Base-by-base conservation (phyloP, 2,329 filamentous ascomycete species). In the Leptographium procerum region DNA sequence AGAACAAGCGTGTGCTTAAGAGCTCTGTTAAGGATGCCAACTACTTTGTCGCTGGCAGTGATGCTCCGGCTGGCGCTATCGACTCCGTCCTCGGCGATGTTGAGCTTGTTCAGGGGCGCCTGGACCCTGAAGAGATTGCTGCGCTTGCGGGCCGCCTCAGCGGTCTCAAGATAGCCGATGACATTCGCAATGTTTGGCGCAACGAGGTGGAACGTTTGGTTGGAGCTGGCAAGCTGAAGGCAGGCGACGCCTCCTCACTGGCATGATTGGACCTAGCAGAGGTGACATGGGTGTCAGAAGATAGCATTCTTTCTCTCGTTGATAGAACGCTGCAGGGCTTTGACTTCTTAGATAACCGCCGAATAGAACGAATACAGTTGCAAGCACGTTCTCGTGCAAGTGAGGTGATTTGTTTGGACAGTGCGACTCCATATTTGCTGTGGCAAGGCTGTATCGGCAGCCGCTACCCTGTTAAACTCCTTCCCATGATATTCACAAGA, bases 1-100 rank as follows among this genome's bases (percentile, higher is more conserved):
- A 99, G 88, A 99, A 99, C 84, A 96, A 96, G 84, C 90, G 94
- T 79, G 88, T 97, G 53, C 85, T 99, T 67, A 91, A 95, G 74
- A 86, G 84, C 62, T 91, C 89, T 64, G 88, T 92, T 75, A 99
- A 99, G 82, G 94, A 99, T 65, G 91, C 89, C 68, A 96, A 96
- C 81, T 99, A 99, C 84, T 96, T 99, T 72, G 77, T 96, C 71
- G 76, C 77, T 24, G 76, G 81, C 51, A 87, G 85, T 57, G 87
- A 91, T 61, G 77, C 86, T 29, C 81, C 87, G n/a, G 79, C 89
- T 16, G 76, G 83, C 13, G 83, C 89, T 69, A 89, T 99, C 65
- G 91, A 97, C 69, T 76, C 79, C 34, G 89, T 94, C 1, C 80
- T 97, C 43, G 82, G 81, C 66, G 92, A 96, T 65, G 88, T 95